A percentile compares a stretch with the other conserved stretches of the same genome.
These are phyloP conservation scores for Tephrocybe sp. DNA, from an alignment of 768 basidiomycete genomes.

Conservation along the genomic window DNA sequence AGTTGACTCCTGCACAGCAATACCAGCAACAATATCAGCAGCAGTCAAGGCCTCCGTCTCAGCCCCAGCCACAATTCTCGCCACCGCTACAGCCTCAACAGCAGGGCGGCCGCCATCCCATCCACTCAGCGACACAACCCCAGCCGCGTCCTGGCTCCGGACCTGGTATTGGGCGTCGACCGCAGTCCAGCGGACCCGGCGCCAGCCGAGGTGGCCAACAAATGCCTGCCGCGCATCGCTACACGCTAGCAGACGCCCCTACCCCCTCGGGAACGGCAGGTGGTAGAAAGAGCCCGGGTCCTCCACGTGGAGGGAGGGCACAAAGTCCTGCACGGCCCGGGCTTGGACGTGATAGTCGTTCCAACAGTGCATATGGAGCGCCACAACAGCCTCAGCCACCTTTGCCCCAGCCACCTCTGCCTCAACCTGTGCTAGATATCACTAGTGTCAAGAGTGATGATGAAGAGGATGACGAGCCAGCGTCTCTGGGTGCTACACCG, in stretches of 20 bases:
- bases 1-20: constrained; percentile 19
- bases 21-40: constrained; percentile 18
- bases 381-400: neutral
- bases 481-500: constrained; percentile 14
- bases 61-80: constrained; percentile 16
- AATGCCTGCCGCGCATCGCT: constrained; percentile 41
- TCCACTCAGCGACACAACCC: constrained; percentile 6
- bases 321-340: constrained; percentile 13
- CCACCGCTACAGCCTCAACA: constrained; percentile 12
- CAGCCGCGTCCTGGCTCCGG: constrained; percentile 7
- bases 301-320: constrained; percentile 15
- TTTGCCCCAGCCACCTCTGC: neutral
- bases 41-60: constrained; percentile 15
- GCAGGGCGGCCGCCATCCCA: constrained; percentile 12
- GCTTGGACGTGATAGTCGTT: constrained; percentile 12
- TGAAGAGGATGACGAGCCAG: constrained; percentile 4
- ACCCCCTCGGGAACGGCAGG: constrained; percentile 14
- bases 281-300: constrained; percentile 17
- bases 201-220: constrained; percentile 19
- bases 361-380: constrained; percentile 3
- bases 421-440: constrained; percentile 12
- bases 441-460: neutral
- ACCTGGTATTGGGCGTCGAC: constrained; percentile 13
- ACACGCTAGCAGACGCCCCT: constrained; percentile 46
- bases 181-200: constrained; percentile 14